Base-by-base conservation (phyloP, 768 basidiomycete genomes). In the Phanerodontia chrysosporium region DNA sequence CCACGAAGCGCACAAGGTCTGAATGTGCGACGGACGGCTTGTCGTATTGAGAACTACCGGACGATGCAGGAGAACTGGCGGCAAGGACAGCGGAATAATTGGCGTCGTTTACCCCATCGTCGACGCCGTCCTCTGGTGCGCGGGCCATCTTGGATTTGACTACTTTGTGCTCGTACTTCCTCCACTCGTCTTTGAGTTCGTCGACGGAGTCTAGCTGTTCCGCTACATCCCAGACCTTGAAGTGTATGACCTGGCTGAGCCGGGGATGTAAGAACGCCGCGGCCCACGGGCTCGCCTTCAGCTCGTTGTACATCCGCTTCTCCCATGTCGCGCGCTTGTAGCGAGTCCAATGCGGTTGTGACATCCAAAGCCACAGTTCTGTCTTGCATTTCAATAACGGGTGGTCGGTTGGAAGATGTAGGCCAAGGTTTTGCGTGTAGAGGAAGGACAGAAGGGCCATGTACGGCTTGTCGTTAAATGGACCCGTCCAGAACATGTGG, bases 401-500 rank as follows among this genome's bases (percentile, higher is more conserved):
- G 22, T 39, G 48, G 8, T 29, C 28, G 18, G 10, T 10, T 49
- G 81, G 77, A 18, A 84, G 70, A 66, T 96, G 86, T 25, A 99
- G 78, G 10, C 89, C 92, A n/a, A 89, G 83, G 68, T 97, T 97
- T 71, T 99, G 97, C 2, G 96, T 97, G 76, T 87, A 98, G 30
- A 98, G 81, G 79, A 94, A 99, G n/a, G 95, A 97, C 21, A 96
- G 78, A 46, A 97, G 79, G 0, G 96, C 93, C 59, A 94, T 83
- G 78, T 99, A 98, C 1, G 97, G 97, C 71, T 98, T 98, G 79
- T 99, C 97, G 8, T 95, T 97, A 77, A 99, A 97, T 1, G 92
- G 87, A 0, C 97, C 96, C 1, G 95, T 92, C 96, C 97, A 98
- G 78, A 97, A 99, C 87, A 98, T 97, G 73, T 99, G 97, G 79